Conservation (phyloP, 345 rosid species). For the Eucalyptus microcorys region DNA sequence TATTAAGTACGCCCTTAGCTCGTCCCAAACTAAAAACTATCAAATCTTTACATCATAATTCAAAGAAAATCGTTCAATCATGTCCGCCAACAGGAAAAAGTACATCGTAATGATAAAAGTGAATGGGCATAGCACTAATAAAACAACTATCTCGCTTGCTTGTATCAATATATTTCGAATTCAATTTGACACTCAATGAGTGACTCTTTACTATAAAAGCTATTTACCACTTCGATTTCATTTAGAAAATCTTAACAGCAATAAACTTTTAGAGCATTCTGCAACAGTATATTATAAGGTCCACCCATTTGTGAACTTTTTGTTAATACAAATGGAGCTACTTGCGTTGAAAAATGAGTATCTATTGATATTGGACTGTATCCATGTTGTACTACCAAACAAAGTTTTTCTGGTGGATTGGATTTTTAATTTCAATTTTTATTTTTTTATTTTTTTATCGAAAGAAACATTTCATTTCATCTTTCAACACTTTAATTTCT, state of each 20-base stretch:
- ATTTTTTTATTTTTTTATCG: no score
- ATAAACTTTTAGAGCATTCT: no score
- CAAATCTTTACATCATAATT: not conserved
- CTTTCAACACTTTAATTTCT: no score
- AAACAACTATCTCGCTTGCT: not conserved
- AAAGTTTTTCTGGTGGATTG: no score
- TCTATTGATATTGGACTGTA: no score
- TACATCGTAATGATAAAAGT: fast-evolving
- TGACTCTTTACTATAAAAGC: not conserved
- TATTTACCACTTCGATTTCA: not conserved
- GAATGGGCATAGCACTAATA: not conserved
- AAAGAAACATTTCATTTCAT: no score
- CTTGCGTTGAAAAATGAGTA: not conserved
- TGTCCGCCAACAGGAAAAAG: fast-evolving
- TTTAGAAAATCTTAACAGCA: not conserved
- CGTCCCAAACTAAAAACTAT: no score
- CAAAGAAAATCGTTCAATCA: no score
- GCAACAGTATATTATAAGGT: not conserved
- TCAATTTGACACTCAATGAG: not conserved
- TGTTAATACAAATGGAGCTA: not conserved
- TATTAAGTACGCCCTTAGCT: no score
- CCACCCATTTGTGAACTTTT: not conserved
- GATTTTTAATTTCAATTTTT: no score
- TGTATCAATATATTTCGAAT: no score
- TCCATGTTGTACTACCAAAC: no score